phyloP scores from a whole-genome alignment of 2,329 filamentous ascomycete genomes.

The Colletotrichum viniferum region DNA sequence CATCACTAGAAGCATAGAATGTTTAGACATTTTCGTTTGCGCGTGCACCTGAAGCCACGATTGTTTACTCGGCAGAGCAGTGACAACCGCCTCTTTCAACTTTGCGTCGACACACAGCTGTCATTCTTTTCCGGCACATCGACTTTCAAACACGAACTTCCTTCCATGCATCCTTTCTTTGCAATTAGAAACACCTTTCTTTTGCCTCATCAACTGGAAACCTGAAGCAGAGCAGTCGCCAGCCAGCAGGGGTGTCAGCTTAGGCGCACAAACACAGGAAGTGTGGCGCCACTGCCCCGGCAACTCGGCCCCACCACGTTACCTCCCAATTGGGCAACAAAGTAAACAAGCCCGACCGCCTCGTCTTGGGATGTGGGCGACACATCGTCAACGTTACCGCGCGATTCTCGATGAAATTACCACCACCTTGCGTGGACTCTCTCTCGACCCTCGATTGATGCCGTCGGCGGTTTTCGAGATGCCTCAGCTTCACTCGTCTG shows the following conservation, averaged over 20 bases:
- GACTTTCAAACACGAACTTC: background rate
- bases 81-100: background rate
- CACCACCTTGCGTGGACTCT: constrained; percentile 44
- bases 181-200: background rate
- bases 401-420: constrained; percentile 43
- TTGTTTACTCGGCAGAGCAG: background rate
- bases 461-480: constrained; percentile 41
- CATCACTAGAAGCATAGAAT: background rate
- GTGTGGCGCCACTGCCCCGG: constrained; percentile 22
- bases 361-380: constrained; percentile 22
- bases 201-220: background rate
- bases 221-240: background rate
- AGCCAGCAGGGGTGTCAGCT: background rate
- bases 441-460: constrained; percentile 50
- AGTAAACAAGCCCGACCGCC: constrained; percentile 24
- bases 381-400: constrained; percentile 40
- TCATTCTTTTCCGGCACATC: background rate
- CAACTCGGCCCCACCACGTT: constrained; percentile 22
- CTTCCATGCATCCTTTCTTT: background rate
- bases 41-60: background rate
- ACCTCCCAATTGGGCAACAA: constrained; percentile 20
- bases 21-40: background rate
- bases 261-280: background rate
- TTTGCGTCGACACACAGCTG: background rate
- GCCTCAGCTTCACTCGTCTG: constrained; percentile 62